Base-by-base conservation (phyloP, 148 eudicot species). In the Chenopodium suecicum region DNA sequence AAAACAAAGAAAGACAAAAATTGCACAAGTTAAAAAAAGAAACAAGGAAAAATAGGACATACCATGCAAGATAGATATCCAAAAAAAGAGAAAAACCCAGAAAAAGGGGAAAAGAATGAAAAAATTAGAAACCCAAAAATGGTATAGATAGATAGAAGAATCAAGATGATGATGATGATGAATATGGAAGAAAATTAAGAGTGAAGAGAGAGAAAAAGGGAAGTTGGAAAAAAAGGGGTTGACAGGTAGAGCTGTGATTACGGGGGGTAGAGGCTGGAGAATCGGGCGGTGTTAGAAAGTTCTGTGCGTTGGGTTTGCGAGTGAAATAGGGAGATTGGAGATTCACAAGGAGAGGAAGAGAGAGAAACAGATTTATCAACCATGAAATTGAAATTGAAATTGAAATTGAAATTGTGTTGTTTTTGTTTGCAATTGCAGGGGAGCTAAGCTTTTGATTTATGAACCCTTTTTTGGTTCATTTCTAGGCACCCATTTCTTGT, bases 161-260 rank as follows among this genome's bases (percentile, higher is more conserved):
- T 41, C 7, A 5, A 13, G 76, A 72, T 78, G 66, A 69, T 41
- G 52, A 69, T 31, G 52, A 56, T 56, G 62, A 56, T 16, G 60
- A 54, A 14, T 17, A 17, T 56, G 62, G 62, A 13, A 4, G 20
- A 56, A 14, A 16, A 56, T 52, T 10, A 52, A 12, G 56, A 52
- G 31, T 69, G 25, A 20, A 10, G 29, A 37, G 66, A 50, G 23
- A 60, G 34, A 48, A 13, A 34, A 13, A 46, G 20, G 47, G 76
- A 63, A 41, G 37, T 17, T 66, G 79, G 70, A 23, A 48, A 37
- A 50, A 63, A 85, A 76, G 81, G 58, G 25, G 48, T 65, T 72
- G 81, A 89, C 73, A 83, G 90, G 92, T 83, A 64, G 76, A 64
- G 92, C 94, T 88, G 85, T 74, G 89, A 91, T 86, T 89, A 76